These are phyloP conservation scores for Lactarius akahatsu DNA, from an alignment of 768 basidiomycete species.

Conservation along the genomic window DNA sequence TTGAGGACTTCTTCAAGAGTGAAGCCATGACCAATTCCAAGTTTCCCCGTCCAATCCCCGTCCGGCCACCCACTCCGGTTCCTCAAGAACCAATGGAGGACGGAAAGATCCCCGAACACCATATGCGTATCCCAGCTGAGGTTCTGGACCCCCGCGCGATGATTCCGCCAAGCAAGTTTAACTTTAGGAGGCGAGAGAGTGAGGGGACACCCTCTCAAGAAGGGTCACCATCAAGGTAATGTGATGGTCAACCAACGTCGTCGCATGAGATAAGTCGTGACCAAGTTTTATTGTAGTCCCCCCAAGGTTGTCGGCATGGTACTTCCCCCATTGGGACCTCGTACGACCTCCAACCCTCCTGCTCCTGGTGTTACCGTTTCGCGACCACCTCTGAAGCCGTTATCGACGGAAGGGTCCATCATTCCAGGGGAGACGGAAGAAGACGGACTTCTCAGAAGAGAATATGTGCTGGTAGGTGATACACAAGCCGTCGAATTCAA, in stretches of 20 bases:
- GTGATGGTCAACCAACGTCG: not conserved
- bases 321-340: constrained; percentile 1
- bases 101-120: constrained; percentile 64
- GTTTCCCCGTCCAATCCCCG: constrained; percentile 56
- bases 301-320: constrained; percentile 1
- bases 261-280: not conserved
- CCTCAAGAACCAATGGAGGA: constrained; percentile 29
- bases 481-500: constrained; percentile 89
- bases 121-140: constrained; percentile 73
- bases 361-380: constrained; percentile 4
- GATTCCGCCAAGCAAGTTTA: constrained; percentile 81
- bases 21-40: constrained; percentile 74
- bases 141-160: constrained; percentile 77
- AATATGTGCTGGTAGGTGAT: constrained; percentile 95
- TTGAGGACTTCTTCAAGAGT: constrained; percentile 90
- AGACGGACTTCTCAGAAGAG: constrained; percentile 73
- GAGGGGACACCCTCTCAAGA: constrained; percentile 19
- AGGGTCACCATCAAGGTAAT: constrained; percentile 17
- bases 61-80: constrained; percentile 35
- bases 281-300: not conserved
- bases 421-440: constrained; percentile 86
- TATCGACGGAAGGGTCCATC: constrained; percentile 59
- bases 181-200: constrained; percentile 50
- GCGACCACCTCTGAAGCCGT: constrained; percentile 29
- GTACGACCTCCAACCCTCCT: not conserved